A percentile compares a stretch with the other conserved stretches of the same genome.
These are phyloP conservation scores for Pinus albicaulis DNA, from an alignment of 75 land plant genomes.

Conservation along the genomic window DNA sequence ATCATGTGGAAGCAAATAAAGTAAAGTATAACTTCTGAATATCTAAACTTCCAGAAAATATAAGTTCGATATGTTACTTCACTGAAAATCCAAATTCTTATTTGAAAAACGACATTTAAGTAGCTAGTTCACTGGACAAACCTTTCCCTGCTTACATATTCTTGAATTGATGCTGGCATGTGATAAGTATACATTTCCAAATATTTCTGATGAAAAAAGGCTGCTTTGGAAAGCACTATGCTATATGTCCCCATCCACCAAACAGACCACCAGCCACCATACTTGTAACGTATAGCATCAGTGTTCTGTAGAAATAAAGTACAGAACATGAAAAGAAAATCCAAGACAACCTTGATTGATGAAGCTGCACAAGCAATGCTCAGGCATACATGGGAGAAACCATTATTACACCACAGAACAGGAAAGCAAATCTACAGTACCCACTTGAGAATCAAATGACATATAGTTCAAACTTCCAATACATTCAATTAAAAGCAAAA, in stretches of 20 bases:
- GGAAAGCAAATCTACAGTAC: background rate
- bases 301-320: slow-evolving; percentile 20
- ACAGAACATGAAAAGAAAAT: background rate
- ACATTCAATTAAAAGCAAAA: background rate
- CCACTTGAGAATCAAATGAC: background rate
- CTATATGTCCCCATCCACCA: slow-evolving; percentile 99
- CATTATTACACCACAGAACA: background rate
- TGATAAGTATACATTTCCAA: slow-evolving; percentile 72
- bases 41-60: background rate
- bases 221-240: slow-evolving; percentile 93
- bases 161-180: slow-evolving; percentile 79
- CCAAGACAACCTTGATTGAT: background rate
- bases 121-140: slow-evolving; percentile 10
- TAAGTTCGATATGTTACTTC: background rate
- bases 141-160: slow-evolving; percentile 77
- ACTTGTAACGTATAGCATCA: slow-evolving; percentile 28
- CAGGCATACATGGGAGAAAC: too few species aligned
- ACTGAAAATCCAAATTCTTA: background rate
- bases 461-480: background rate
- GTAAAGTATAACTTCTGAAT: background rate
- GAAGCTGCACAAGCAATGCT: background rate
- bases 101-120: background rate
- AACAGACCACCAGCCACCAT: slow-evolving; percentile 99
- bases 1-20: background rate
- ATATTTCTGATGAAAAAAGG: slow-evolving; percentile 89